A percentile compares a stretch with the other conserved stretches of the same genome.
phyloP scores from a whole-genome alignment of 139 green algal genomes.

The Limnomonas spitsbergensis region DNA sequence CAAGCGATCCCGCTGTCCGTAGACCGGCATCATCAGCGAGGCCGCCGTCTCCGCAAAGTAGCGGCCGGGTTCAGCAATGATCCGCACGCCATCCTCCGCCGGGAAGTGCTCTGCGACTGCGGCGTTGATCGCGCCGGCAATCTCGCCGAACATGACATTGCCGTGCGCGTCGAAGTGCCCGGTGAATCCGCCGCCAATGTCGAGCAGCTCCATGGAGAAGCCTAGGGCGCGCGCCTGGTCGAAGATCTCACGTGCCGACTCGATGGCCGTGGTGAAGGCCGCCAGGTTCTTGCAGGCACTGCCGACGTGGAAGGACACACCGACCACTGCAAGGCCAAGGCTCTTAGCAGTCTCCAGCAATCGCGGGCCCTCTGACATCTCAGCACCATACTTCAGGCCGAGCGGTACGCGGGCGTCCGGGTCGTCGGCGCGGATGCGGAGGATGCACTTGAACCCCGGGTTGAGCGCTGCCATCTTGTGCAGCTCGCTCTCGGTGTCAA shows the following conservation, averaged over 20 bases:
- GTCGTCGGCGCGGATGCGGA: slow-evolving; percentile 89
- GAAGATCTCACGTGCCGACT: slow-evolving; percentile 66
- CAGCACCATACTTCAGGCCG: slow-evolving; percentile 87
- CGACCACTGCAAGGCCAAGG: slow-evolving; percentile 73
- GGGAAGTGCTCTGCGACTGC: slow-evolving; percentile 87
- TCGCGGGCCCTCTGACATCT: slow-evolving; percentile 54
- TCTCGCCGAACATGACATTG: slow-evolving; percentile 70
- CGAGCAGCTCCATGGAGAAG: slow-evolving; percentile 85
- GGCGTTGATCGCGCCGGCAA: slow-evolving; percentile 78
- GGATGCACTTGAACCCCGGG: slow-evolving; percentile 67
- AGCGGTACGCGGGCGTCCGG: slow-evolving; percentile 66
- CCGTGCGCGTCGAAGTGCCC: slow-evolving; percentile 61
- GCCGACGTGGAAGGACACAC: slow-evolving; percentile 96
- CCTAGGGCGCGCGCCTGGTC: slow-evolving; percentile 69
- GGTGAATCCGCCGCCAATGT: slow-evolving; percentile 95
- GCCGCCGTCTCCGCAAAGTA: slow-evolving; percentile 93
- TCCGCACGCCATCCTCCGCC: slow-evolving; percentile 52
- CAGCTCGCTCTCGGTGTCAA: slow-evolving; percentile 90
- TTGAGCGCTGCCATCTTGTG: slow-evolving; percentile 78
- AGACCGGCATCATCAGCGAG: slow-evolving; percentile 79
- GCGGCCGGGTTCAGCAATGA: slow-evolving; percentile 94
- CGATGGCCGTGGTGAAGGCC: slow-evolving; percentile 75
- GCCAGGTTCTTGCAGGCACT: slow-evolving; percentile 76
- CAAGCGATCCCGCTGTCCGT: slow-evolving; percentile 66
- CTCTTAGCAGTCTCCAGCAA: slow-evolving; percentile 57